Conservation (phyloP, 495 filamentous ascomycete genomes). For the Aspergillus baeticus region DNA sequence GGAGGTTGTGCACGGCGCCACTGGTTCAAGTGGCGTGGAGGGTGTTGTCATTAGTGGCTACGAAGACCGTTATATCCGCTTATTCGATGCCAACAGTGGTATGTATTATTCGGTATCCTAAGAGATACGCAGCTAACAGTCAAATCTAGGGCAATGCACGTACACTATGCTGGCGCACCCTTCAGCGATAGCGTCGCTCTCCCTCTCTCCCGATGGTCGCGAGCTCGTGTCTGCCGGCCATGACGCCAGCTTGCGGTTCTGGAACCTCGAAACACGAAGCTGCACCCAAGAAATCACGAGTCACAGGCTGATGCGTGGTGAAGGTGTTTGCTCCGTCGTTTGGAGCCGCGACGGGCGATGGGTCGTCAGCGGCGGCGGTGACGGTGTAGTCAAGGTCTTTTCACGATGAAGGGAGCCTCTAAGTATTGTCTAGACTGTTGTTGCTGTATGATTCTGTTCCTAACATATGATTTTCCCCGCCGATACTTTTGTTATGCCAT, state of each 20-base stretch:
- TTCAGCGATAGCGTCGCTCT: conserved; percentile 84
- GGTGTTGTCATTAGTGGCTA: conserved; percentile 93
- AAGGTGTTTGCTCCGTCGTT: conserved; percentile 87
- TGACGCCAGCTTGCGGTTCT: conserved; percentile 92
- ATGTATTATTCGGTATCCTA: conserved; percentile 31
- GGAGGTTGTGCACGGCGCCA: conserved; percentile 73
- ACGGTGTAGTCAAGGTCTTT: conserved; percentile 96
- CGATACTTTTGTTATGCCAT: conserved; percentile 28
- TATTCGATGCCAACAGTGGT: conserved; percentile 99
- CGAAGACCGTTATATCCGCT: conserved; percentile 90
- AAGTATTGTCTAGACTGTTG: background rate
- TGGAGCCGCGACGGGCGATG: conserved; percentile 94
- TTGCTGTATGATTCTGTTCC: conserved; percentile 38
- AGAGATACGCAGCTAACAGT: conserved; percentile 13
- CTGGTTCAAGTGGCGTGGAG: conserved; percentile 82
- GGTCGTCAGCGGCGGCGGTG: conserved; percentile 94
- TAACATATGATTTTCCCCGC: conserved; percentile 14
- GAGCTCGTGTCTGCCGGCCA: conserved; percentile 96
- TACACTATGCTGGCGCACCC: conserved; percentile 98
- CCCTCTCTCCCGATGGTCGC: conserved; percentile 84
- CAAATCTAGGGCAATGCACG: conserved; percentile 87
- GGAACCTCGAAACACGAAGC: conserved; percentile 91
- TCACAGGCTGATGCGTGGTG: conserved; percentile 88
- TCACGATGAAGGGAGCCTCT: conserved; percentile 49
- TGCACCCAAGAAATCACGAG: conserved; percentile 93